These are phyloP conservation scores for Coniochaeta prunicola DNA, from an alignment of 2,329 filamentous ascomycete genomes.

Conservation along the genomic window DNA sequence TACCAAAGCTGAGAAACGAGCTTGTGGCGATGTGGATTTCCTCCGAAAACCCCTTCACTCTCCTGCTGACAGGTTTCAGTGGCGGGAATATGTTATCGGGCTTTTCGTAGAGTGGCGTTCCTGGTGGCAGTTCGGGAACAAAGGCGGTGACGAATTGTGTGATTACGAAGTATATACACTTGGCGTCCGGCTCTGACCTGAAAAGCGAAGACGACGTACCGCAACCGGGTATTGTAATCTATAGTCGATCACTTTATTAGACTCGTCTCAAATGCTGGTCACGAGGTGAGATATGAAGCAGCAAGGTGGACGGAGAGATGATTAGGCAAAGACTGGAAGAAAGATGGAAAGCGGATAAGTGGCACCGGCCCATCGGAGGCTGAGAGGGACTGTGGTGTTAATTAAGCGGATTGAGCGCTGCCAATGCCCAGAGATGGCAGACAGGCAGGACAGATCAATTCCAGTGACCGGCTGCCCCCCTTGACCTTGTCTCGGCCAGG, in stretches of 20 bases:
- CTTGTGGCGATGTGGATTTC: not conserved
- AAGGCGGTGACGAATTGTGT: conserved; percentile 8
- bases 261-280: conserved; percentile 1
- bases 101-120: not conserved
- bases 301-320: conserved; percentile 8
- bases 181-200: not conserved
- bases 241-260: conserved; percentile 1
- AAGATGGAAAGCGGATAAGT: conserved; percentile 16
- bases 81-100: not conserved
- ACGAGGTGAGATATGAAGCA: conserved; percentile 6
- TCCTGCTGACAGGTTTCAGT: not conserved
- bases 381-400: conserved; percentile 13
- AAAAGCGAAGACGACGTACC: not conserved
- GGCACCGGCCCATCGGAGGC: conserved; percentile 22
- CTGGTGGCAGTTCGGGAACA: conserved; percentile 6
- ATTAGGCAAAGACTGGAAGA: conserved; percentile 6
- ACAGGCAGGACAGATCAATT: conserved; percentile 3
- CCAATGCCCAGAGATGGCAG: conserved; percentile 8
- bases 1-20: not conserved
- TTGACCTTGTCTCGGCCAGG: conserved; percentile 3
- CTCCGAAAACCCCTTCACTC: not conserved
- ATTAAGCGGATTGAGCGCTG: conserved; percentile 12
- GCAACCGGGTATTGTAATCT: not conserved
- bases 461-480: not conserved
- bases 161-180: not conserved